Base-by-base conservation (phyloP, 2,329 filamentous ascomycete genomes). In the Scedosporium boydii region DNA sequence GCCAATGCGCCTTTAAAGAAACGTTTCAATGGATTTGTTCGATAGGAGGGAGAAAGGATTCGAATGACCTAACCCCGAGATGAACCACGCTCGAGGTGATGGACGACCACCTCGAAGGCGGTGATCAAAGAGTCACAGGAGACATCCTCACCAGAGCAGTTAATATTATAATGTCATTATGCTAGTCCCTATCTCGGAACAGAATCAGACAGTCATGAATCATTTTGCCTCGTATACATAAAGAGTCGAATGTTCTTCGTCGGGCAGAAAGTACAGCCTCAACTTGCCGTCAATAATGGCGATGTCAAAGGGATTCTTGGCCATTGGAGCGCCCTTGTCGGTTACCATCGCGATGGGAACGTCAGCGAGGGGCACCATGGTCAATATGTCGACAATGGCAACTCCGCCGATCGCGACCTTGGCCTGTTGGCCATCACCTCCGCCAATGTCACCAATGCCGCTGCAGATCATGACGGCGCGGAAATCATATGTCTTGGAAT, bases 301-400 rank as follows among this genome's bases (percentile, higher is more conserved):
- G 2, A 76, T 74, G 61, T 82, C 78, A 64, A 81, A 72, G 2
- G 80, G 79, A 63, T 81, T 81, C 73, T 79, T 75, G 6, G 79
- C 80, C 64, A 81, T 67, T 6, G 74, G 65, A 2, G 70, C 72
- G 1, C 78, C 76, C 16, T 71, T 66, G 6, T 69, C 72, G 55
- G 74, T 78, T 59, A 71, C 68, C 66, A 80, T 69, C 5, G 73
- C 71, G 16, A 81, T 70, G 1, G 79, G 79, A 1, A 81, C 70
- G 65, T 82, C 78, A 18, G 72, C 73, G 34, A 81, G 64, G 0
- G 79, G 75, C 7, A 70, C 57, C 77, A 82, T 79, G 0, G 73
- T 76, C 58, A 73, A 68, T 16, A 75, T 69, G 60, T 81, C 77
- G 3, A 82, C 77, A 46, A 82, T 67, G 0, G 79, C 78, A 21